phyloP scores from a whole-genome alignment of 2,329 filamentous ascomycete species.

The Metarhizium humberi region DNA sequence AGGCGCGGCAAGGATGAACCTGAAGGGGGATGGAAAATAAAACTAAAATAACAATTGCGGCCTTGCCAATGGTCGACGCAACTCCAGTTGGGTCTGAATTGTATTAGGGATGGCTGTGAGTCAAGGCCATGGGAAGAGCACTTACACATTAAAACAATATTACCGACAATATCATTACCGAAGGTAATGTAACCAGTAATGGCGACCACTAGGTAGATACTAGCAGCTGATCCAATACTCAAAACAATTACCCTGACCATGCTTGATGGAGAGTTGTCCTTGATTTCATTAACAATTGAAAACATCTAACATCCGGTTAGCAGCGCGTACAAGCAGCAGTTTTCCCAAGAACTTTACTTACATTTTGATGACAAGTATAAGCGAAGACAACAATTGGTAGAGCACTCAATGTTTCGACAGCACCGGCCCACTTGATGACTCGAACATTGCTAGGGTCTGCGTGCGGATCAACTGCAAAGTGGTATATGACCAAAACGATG shows the following conservation, averaged over 20 bases:
- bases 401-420: constrained; percentile 70
- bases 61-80: constrained; percentile 84
- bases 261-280: constrained; percentile 65
- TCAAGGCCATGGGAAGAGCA: constrained; percentile 6
- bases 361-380: constrained; percentile 99
- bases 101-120: constrained; percentile 11
- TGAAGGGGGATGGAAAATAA: constrained; percentile 95
- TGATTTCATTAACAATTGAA: constrained; percentile 91
- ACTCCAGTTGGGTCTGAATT: constrained; percentile 34
- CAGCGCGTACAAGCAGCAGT: neutral
- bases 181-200: constrained; percentile 96
- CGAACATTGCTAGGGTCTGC: constrained; percentile 66
- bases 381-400: constrained; percentile 96
- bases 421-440: constrained; percentile 68
- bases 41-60: constrained; percentile 90
- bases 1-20: constrained; percentile 93
- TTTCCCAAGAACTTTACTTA: constrained; percentile 29
- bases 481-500: constrained; percentile 85
- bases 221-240: constrained; percentile 82
- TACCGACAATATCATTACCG: constrained; percentile 78
- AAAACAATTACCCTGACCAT: constrained; percentile 70
- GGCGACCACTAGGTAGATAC: constrained; percentile 81
- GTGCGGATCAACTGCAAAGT: constrained; percentile 75
- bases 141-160: constrained; percentile 89
- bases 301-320: constrained; percentile 65